Evolutionary conservation across 331 rosid genomes (phyloP), one percentile per base, ranked within the genome.

Genomic region (Malus hybrid): DNA sequence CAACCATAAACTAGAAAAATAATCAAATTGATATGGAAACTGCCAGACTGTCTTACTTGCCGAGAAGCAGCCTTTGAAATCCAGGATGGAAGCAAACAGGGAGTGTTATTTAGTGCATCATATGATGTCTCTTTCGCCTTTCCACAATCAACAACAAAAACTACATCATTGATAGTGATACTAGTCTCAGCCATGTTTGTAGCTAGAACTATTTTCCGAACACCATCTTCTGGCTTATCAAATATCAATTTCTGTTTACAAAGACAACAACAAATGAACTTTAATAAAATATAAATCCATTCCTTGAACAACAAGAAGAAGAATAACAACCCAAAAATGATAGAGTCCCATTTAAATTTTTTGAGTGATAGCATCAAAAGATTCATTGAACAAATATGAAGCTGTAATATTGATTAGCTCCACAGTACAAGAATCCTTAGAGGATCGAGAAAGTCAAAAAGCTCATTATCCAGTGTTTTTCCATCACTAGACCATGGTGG

Each of bases 121-220:
- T 87, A 87, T 59, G 91, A 82, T 65, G 89, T 87, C 74, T 87
- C 91, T 64, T 87, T 87, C 5, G 91, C 91, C 77, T 87, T 87
- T 70, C 91, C 91, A 56, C 91, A 87, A 78, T 85, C 89, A 68
- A 85, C 79, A 27, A 85, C 89, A 80, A 85, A 85, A 63, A 82
- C 89, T 7, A 87, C 89, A 64, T 87, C 91, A 70, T 85, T 87
- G 76, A 87, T 87, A 39, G 91, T 87, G 80, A 87, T 87, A 73
- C 91, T 87, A 63, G 91, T 85, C 83, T 87, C 91, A 54, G 91
- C 91, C 89, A 87, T 87, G 79, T 87, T 85, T 57, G 91, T 87
- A 50, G 91, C 91, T 67, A 87, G 91, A 61, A 87, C 91, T 48
- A 87, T 85, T 85, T 87, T 87, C 68, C 89, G 75, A 55, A 87